Evolutionary conservation across 2,329 filamentous ascomycete species (phyloP).

Genomic region (Ceratocystis colombiana): DNA sequence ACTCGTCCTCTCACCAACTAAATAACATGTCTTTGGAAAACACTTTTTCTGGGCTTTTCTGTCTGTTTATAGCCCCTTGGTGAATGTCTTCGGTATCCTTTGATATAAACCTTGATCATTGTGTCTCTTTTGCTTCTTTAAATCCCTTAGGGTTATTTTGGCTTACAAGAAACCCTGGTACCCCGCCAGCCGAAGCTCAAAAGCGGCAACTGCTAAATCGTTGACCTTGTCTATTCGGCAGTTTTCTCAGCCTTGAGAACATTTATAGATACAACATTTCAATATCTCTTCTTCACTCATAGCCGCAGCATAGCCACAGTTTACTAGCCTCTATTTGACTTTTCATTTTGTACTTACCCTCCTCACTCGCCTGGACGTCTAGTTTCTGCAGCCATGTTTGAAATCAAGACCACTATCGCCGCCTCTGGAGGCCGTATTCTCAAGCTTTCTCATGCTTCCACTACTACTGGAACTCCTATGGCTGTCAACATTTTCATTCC

Average conservation of each 20-base stretch:
- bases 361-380: background rate
- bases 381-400: conserved; percentile 54
- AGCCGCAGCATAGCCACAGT: background rate
- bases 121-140: background rate
- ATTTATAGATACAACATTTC: background rate
- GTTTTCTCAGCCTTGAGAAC: background rate
- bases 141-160: background rate
- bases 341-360: background rate
- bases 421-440: conserved; percentile 90
- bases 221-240: background rate
- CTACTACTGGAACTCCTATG: conserved; percentile 77
- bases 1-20: conserved; percentile 5
- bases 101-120: background rate
- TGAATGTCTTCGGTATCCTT: background rate
- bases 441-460: conserved; percentile 80
- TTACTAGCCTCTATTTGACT: background rate
- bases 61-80: background rate
- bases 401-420: conserved; percentile 78
- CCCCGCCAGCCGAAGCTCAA: conserved; percentile 11
- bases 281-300: background rate
- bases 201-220: background rate
- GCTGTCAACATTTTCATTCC: conserved; percentile 86
- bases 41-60: background rate
- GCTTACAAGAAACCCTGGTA: conserved; percentile 10
- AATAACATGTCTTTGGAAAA: background rate